phyloP scores from a whole-genome alignment of 129 eudicot genomes.

The Artemisia annua region DNA sequence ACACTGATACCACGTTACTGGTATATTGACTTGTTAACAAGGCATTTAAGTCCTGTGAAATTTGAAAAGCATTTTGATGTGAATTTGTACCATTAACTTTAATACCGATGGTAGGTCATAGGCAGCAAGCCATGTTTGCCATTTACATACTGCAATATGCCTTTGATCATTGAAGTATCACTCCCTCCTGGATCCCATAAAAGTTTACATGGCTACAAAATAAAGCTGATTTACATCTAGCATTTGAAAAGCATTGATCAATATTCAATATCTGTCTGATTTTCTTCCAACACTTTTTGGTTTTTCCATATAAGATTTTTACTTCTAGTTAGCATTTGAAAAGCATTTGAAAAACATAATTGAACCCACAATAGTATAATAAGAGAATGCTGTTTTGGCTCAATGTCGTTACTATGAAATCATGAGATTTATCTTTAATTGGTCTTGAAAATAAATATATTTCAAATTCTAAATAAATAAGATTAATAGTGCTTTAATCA shows the following conservation, averaged over 20 bases:
- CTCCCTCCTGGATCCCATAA: slow-evolving; percentile 7
- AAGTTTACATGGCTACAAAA: background rate
- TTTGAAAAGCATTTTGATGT: slow-evolving; percentile 31
- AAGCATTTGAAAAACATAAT: too few species aligned
- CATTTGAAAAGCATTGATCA: background rate
- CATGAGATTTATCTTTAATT: background rate
- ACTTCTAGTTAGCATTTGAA: too few species aligned
- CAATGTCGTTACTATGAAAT: background rate
- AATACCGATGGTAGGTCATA: slow-evolving; percentile 40
- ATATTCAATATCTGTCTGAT: too few species aligned
- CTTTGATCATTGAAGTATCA: slow-evolving; percentile 29
- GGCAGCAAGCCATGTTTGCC: slow-evolving; percentile 62
- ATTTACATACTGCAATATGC: slow-evolving; percentile 29
- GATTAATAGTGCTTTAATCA: background rate
- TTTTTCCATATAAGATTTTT: too few species aligned
- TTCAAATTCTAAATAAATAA: background rate
- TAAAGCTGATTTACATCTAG: background rate
- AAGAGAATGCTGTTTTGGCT: background rate
- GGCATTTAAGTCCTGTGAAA: background rate
- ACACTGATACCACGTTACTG: background rate
- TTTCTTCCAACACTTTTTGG: too few species aligned
- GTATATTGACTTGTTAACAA: background rate
- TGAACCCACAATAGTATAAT: background rate
- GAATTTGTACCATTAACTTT: slow-evolving; percentile 37
- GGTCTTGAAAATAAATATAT: too few species aligned